phyloP scores from a whole-genome alignment of 1,139 yeast species.

The Hyphopichia burtonii region DNA sequence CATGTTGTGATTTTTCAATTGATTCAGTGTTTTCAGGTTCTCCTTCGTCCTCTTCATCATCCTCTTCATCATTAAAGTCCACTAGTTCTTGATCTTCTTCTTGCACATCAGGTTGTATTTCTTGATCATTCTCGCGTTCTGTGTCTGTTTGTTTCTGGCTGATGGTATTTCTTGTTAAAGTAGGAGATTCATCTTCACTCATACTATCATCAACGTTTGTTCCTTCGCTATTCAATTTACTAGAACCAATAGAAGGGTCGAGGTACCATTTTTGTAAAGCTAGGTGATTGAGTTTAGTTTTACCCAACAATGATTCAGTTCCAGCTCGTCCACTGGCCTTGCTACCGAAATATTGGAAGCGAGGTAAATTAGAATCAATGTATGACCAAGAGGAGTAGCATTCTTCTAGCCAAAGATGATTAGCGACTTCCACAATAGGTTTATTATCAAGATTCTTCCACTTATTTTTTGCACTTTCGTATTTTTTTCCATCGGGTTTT shows the following conservation, averaged over 20 bases:
- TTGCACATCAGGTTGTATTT: too few relatives aligned
- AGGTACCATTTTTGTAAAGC: constrained; percentile 40
- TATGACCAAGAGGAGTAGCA: constrained; percentile 61
- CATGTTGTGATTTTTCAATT: too few relatives aligned
- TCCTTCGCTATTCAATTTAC: constrained; percentile 28
- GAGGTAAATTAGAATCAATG: constrained; percentile 41
- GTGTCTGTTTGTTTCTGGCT: neutral
- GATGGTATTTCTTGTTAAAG: neutral
- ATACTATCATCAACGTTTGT: constrained; percentile 5
- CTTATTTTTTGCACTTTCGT: constrained; percentile 67
- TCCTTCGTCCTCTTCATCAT: too few relatives aligned
- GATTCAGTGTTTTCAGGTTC: too few relatives aligned
- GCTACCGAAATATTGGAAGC: constrained; percentile 49
- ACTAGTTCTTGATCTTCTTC: too few relatives aligned
- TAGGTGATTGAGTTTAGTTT: constrained; percentile 42
- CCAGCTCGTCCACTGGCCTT: constrained; percentile 10
- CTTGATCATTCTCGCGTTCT: neutral
- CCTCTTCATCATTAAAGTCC: too few relatives aligned
- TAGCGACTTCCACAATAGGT: constrained; percentile 54
- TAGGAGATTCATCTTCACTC: constrained; percentile 2
- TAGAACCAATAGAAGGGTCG: constrained; percentile 9
- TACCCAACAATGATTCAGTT: constrained; percentile 50
- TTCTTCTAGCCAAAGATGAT: constrained; percentile 91
- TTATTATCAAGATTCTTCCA: constrained; percentile 31
- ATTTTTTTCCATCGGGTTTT: constrained; percentile 68